These are phyloP conservation scores for Macrophomina pseudophaseolina DNA, from an alignment of 2,329 filamentous ascomycete genomes.

Conservation along the genomic window DNA sequence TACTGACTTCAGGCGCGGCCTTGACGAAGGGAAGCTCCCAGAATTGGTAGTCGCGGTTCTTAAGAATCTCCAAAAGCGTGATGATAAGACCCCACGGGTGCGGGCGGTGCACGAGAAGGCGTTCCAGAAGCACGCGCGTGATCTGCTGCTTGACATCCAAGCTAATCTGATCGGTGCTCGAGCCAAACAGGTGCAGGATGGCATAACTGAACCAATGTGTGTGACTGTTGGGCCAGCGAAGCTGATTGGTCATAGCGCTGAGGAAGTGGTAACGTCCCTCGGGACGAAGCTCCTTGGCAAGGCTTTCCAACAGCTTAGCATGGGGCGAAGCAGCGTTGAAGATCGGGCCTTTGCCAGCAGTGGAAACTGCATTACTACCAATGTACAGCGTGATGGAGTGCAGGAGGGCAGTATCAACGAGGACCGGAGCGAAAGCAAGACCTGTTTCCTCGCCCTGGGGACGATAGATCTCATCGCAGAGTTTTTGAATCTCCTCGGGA, in stretches of 20 bases:
- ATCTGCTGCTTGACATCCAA: conserved; percentile 90
- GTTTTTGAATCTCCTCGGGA: conserved; percentile 75
- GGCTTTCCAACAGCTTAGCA: conserved; percentile 73
- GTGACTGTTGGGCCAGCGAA: conserved; percentile 86
- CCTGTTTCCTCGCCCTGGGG: conserved; percentile 63
- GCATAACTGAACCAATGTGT: conserved; percentile 93
- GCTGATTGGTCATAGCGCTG: conserved; percentile 84
- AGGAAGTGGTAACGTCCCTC: conserved; percentile 86
- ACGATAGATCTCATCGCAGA: conserved; percentile 74
- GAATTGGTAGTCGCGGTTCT: conserved; percentile 89
- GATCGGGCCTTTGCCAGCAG: conserved; percentile 63
- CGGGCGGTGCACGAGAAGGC: conserved; percentile 84
- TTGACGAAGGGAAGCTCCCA: conserved; percentile 94
- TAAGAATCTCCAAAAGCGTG: conserved; percentile 85
- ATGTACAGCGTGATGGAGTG: conserved; percentile 86
- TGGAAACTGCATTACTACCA: conserved; percentile 71
- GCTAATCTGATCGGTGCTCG: conserved; percentile 64
- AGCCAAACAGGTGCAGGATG: conserved; percentile 79
- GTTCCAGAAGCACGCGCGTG: conserved; percentile 84
- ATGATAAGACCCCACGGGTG: conserved; percentile 96
- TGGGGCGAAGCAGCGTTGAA: conserved; percentile 72
- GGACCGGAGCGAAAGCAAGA: conserved; percentile 69
- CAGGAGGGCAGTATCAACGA: conserved; percentile 72
- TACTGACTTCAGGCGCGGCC: conserved; percentile 77
- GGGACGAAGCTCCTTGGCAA: conserved; percentile 75